Percentiles rank a stretch among this genome's conserved stretches.
These are phyloP conservation scores for Takakia lepidozioides DNA, from an alignment of 225 moss, liverwort and hornwort genomes.

Conservation along the genomic window DNA sequence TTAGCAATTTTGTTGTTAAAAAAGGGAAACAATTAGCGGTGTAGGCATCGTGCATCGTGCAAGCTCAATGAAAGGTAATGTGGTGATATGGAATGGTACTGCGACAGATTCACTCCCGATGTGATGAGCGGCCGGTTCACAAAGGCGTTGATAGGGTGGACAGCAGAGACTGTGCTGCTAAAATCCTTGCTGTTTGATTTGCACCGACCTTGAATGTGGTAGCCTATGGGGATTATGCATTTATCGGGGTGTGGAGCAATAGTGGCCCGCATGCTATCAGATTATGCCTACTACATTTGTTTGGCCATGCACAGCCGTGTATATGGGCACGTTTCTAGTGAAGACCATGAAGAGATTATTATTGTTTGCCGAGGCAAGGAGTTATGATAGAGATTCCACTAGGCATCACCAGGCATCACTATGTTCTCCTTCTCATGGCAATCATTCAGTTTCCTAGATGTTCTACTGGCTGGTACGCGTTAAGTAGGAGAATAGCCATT, in stretches of 20 bases:
- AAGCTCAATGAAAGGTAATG: not conserved
- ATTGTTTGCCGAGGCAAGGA: constrained; percentile 84
- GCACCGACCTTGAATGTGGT: constrained; percentile 77
- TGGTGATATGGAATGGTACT: not conserved
- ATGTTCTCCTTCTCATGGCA: constrained; percentile 75
- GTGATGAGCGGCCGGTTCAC: constrained; percentile 68
- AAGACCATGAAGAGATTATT: constrained; percentile 91
- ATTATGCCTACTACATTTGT: constrained; percentile 57
- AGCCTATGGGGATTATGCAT: constrained; percentile 86
- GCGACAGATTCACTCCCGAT: constrained; percentile 76
- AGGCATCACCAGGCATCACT: constrained; percentile 88
- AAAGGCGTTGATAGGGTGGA: constrained; percentile 81
- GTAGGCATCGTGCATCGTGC: not conserved
- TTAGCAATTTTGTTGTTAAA: too few species aligned
- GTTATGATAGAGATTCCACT: constrained; percentile 91
- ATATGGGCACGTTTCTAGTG: constrained; percentile 87
- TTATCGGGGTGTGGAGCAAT: constrained; percentile 66
- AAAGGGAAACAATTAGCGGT: not conserved
- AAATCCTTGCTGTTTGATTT: constrained; percentile 50
- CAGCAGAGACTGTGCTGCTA: constrained; percentile 53
- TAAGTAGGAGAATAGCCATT: too few species aligned
- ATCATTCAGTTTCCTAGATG: constrained; percentile 75
- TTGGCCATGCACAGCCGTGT: constrained; percentile 67
- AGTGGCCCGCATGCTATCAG: constrained; percentile 55
- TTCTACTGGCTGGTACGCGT: constrained; percentile 71